Evolutionary conservation across 768 basidiomycete species (phyloP).

Genomic region (Hypsizygus marmoreus): DNA sequence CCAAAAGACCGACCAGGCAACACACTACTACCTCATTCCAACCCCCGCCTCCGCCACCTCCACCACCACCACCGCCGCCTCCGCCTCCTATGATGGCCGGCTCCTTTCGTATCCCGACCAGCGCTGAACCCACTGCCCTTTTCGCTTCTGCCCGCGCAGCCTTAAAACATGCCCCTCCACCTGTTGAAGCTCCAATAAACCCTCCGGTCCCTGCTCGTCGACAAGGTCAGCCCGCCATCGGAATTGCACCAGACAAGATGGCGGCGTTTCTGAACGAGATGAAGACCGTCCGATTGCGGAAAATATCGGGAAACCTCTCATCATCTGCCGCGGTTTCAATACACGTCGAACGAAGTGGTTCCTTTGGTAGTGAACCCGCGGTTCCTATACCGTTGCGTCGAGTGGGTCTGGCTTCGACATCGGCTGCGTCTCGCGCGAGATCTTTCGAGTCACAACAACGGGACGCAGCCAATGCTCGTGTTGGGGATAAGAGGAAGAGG

Average conservation of each 20-base stretch:
- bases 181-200: conserved; percentile 72
- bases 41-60: conserved; percentile 47
- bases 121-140: conserved; percentile 34
- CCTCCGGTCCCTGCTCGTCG: conserved; percentile 39
- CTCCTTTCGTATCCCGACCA: conserved; percentile 32
- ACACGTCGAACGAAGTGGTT: conserved; percentile 1
- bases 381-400: background rate
- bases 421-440: background rate
- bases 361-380: conserved; percentile 3
- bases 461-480: conserved; percentile 6
- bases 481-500: conserved; percentile 40
- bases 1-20: conserved; percentile 7
- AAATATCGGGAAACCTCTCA: conserved; percentile 40
- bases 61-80: conserved; percentile 40
- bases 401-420: background rate
- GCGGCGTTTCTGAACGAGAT: conserved; percentile 79
- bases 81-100: conserved; percentile 37
- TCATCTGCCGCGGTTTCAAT: background rate
- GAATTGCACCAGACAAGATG: conserved; percentile 82
- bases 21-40: conserved; percentile 21
- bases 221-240: conserved; percentile 65
- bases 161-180: conserved; percentile 56
- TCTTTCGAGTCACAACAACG: background rate
- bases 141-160: conserved; percentile 67
- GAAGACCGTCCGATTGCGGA: conserved; percentile 71